Conservation (phyloP, 129 eudicot genomes). For the Oenanthe sinensis region DNA sequence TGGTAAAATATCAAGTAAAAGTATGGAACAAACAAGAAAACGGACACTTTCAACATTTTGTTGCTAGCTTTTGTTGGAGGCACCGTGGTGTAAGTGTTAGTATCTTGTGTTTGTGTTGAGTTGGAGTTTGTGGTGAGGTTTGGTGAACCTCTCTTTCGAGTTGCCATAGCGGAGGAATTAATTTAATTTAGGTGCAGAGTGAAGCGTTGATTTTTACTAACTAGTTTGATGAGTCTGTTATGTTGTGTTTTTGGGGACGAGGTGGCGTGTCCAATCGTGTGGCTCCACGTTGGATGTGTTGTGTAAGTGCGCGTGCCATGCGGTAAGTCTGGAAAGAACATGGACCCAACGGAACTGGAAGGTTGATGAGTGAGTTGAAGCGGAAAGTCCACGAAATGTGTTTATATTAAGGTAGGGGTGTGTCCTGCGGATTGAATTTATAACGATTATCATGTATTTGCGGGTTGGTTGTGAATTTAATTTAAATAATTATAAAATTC, state of each 20-base stretch:
- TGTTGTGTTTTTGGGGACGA: not conserved
- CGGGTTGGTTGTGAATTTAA: too few relatives aligned
- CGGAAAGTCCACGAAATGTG: not conserved
- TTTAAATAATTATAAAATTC: too few relatives aligned
- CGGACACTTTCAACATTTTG: slow-evolving; percentile 35
- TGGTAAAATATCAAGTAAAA: slow-evolving; percentile 42
- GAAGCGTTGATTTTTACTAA: not conserved
- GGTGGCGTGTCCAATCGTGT: not conserved
- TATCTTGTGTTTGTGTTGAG: not conserved
- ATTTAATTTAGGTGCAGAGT: not conserved
- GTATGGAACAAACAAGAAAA: slow-evolving; percentile 52
- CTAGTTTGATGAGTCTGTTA: not conserved
- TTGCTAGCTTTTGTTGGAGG: slow-evolving; percentile 37
- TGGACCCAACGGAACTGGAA: not conserved
- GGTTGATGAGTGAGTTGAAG: not conserved
- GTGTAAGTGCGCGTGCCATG: not conserved
- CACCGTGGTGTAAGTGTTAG: slow-evolving; percentile 15
- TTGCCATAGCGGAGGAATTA: slow-evolving; percentile 29
- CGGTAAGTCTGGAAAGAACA: not conserved
- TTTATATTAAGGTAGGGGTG: too few relatives aligned
- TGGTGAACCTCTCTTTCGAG: slow-evolving; percentile 44
- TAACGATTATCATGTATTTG: too few relatives aligned
- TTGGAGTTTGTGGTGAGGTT: slow-evolving; percentile 2
- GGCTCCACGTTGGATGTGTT: not conserved
- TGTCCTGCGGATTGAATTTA: too few relatives aligned